These are phyloP conservation scores for Fusarium hainanense DNA, from an alignment of 2,329 filamentous ascomycete species.

Conservation along the genomic window DNA sequence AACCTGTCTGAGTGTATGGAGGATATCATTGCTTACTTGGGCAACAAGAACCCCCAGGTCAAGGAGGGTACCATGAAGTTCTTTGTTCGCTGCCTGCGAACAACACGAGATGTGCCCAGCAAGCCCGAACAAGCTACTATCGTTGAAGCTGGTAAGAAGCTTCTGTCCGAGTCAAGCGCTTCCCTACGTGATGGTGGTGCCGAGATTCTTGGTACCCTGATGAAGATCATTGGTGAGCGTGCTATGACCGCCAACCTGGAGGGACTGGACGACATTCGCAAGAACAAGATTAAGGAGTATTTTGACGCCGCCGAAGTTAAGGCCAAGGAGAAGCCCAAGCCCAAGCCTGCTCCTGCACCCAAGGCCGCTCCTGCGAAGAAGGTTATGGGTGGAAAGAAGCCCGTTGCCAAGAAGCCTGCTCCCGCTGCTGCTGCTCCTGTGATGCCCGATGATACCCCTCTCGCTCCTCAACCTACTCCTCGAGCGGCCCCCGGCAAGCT, in stretches of 20 bases:
- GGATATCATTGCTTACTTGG: constrained; percentile 84
- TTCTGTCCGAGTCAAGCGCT: constrained; percentile 89
- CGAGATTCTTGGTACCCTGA: constrained; percentile 90
- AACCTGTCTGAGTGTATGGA: constrained; percentile 87
- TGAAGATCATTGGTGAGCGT: constrained; percentile 98
- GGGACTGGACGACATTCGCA: constrained; percentile 93
- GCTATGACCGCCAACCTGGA: constrained; percentile 94
- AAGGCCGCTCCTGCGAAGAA: constrained; percentile 64
- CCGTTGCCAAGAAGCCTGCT: constrained; percentile 59
- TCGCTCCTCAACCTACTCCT: constrained; percentile 68
- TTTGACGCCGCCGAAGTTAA: constrained; percentile 70
- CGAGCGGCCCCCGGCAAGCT: constrained; percentile 63
- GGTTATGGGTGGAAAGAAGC: constrained; percentile 56
- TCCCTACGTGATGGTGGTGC: constrained; percentile 87
- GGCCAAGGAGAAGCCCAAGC: constrained; percentile 79
- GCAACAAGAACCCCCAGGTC: constrained; percentile 96
- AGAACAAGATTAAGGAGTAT: constrained; percentile 95
- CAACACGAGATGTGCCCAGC: constrained; percentile 82
- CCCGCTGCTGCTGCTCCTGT: constrained; percentile 53
- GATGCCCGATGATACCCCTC: constrained; percentile 61
- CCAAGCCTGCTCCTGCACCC: constrained; percentile 69
- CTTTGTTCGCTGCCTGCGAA: constrained; percentile 86
- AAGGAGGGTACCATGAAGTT: constrained; percentile 97
- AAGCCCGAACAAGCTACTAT: constrained; percentile 87
- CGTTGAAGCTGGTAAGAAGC: constrained; percentile 88